Base-by-base conservation (phyloP, 306 rosid species). In the Senna siamea region DNA sequence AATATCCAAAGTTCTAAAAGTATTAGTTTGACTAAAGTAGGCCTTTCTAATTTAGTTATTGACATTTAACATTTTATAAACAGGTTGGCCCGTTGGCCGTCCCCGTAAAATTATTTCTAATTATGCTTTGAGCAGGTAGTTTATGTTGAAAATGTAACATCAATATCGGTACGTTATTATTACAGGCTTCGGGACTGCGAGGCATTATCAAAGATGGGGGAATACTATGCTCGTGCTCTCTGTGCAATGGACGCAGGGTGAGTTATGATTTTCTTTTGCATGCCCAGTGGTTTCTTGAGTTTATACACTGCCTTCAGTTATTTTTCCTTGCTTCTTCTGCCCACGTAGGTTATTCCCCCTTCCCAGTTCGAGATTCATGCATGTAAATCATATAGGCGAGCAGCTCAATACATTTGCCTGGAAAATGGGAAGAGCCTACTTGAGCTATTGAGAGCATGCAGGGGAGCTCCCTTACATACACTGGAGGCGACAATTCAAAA, bases 281-380 rank as follows among this genome's bases (percentile, higher is more conserved):
- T 44, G 43, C 62, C 51, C 53, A 53, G 52, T 76, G 74, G 56
- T 76, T 79, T 79, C 47, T 23, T 69, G 22, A 54, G 79, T 66
- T 48, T 8, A n/a, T 50, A 65, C 6, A 18, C 7, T 68, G 48
- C 52, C 69, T 63, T 76, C 35, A 79, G 69, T 79, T 58, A 60
- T 72, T 77, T n/a, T 58, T 48, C 54, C 30, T 76, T 69, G 76
- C 50, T 40, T 22, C 62, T 71, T 60, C 38, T 54, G 54, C 38
- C 10, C 6, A 35, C 80, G 67, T 71, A 94, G 99, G 87, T 94
- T 30, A 78, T 94, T 73, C 96, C 99, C 15, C 97, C 96, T 47
- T 94, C 99, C 75, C 88, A 90, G 71, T 94, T 94, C 38, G 99
- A 94, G 96, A 92, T 94, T 86, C 99, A 94, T 85, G 99, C 99